These are phyloP conservation scores for Penicillium tannophilum DNA, from an alignment of 495 filamentous ascomycete species.

Conservation along the genomic window DNA sequence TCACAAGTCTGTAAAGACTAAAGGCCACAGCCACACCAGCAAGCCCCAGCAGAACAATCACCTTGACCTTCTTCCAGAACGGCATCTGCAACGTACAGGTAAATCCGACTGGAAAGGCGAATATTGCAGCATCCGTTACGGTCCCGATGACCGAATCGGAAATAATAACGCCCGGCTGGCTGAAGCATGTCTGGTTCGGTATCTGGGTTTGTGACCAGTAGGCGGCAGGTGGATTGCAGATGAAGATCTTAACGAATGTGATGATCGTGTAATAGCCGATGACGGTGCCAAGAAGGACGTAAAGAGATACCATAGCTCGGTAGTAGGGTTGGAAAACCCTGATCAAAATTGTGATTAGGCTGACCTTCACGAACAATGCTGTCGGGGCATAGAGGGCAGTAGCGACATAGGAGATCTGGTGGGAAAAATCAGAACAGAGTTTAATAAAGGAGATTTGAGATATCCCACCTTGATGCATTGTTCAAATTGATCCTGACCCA, in stretches of 20 bases:
- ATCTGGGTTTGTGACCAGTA: slow-evolving; percentile 24
- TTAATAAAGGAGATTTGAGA: not conserved
- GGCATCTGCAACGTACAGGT: slow-evolving; percentile 34
- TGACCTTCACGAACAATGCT: slow-evolving; percentile 35
- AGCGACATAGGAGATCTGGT: slow-evolving; percentile 21
- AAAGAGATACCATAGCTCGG: slow-evolving; percentile 23
- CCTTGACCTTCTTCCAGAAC: slow-evolving; percentile 28
- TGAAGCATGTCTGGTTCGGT: slow-evolving; percentile 20
- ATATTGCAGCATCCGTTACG: slow-evolving; percentile 33
- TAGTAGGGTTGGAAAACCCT: slow-evolving; percentile 31
- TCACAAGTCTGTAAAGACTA: slow-evolving; percentile 31
- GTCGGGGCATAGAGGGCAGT: slow-evolving; percentile 34
- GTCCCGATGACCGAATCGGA: slow-evolving; percentile 35
- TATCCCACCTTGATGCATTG: not conserved
- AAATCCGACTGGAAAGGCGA: slow-evolving; percentile 33
- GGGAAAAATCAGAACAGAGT: not conserved
- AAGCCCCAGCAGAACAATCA: slow-evolving; percentile 30
- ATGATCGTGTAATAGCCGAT: slow-evolving; percentile 31
- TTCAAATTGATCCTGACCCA: not conserved
- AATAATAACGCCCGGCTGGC: slow-evolving; percentile 30
- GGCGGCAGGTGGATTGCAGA: slow-evolving; percentile 29
- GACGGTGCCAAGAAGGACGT: slow-evolving; percentile 31
- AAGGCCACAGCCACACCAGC: slow-evolving; percentile 33
- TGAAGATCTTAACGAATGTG: slow-evolving; percentile 31
- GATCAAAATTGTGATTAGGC: slow-evolving; percentile 33